Base-by-base conservation (phyloP, 208 protist genomes). In the Acanthamoeba royreba region DNA sequence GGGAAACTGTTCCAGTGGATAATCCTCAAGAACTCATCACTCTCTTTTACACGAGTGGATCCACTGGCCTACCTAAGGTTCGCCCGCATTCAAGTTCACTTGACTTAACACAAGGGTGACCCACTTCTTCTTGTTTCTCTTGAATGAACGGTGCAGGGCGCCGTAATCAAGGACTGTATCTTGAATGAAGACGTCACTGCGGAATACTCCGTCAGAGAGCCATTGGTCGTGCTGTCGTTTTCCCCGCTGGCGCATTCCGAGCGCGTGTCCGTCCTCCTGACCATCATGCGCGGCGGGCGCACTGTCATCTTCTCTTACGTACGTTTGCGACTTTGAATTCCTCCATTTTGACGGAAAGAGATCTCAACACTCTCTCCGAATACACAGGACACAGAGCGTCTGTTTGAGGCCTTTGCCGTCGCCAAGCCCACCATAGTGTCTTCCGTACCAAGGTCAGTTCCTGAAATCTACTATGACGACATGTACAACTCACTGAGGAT, bases 31-130 rank as follows among this genome's bases (percentile, higher is more conserved):
- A 91, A 25, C 31, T 95, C 13, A 35, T 66, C n/a, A 91, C 89
- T 35, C 43, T 95, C 55, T 74, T 93, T 22, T 95, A 93, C 89
- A 95, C 93, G 19, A 92, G 77, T 61, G 93, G 93, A 4, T 93
- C 93, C 33, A 93, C 93, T 22, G 93, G 93, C 33, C 42, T 35
- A n/a, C 93, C 93, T 28, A 95, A 93, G 86, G 89, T 81, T 11
- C 38, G 31, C 55, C 55, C 25, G 9, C 0, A 1, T 25, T 17
- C 55, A 66, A 17, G 9, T 28, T 8, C 22, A 31, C 55, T 17
- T 28, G 55, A 38, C n/a, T 11, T 72, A n/a, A n/a, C n/a, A n/a
- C n/a, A n/a, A n/a, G n/a, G n/a, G n/a, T 3, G 55, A 35, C n/a
- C 17, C 15, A 15, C 33, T 13, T 19, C 8, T 19, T n/a, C 55